These are phyloP conservation scores for Kodamaea plutei DNA, from an alignment of 1,139 yeast species.

Conservation along the genomic window DNA sequence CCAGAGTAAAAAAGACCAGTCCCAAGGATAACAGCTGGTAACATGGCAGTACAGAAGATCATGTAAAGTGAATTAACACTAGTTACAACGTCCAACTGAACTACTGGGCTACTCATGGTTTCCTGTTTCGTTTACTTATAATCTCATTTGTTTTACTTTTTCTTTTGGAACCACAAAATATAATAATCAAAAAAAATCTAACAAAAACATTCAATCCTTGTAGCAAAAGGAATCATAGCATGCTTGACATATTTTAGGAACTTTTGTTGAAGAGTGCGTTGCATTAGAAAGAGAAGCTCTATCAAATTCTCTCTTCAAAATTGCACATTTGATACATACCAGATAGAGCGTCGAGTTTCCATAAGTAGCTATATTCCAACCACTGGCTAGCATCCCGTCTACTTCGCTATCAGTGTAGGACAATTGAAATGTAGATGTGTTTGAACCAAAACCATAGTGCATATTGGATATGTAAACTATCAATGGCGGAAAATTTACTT, in stretches of 20 bases:
- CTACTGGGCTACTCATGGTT: conserved; percentile 8
- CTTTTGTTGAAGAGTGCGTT: no score
- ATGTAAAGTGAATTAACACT: conserved; percentile 37
- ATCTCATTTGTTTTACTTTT: no score
- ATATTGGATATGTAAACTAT: conserved; percentile 51
- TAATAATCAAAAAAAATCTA: no score
- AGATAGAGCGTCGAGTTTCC: conserved; percentile 40
- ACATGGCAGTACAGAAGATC: conserved; percentile 32
- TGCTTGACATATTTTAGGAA: no score
- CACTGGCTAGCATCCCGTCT: conserved; percentile 45
- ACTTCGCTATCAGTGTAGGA: conserved; percentile 44
- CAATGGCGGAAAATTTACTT: conserved; percentile 49
- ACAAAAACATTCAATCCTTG: conserved; percentile 6
- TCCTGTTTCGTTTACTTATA: no score
- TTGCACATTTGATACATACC: conserved; percentile 57
- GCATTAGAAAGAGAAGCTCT: no score
- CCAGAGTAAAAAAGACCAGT: conserved; percentile 56
- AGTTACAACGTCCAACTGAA: conserved; percentile 12
- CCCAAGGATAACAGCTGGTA: conserved; percentile 37
- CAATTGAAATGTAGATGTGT: conserved; percentile 58
- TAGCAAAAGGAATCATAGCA: conserved; percentile 24
- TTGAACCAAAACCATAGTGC: conserved; percentile 39
- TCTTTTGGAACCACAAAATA: no score
- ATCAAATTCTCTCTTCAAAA: conserved; percentile 54
- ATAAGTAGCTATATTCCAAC: conserved; percentile 47